Conservation (phyloP, 768 basidiomycete species). For the Naganishia friedmannii region DNA sequence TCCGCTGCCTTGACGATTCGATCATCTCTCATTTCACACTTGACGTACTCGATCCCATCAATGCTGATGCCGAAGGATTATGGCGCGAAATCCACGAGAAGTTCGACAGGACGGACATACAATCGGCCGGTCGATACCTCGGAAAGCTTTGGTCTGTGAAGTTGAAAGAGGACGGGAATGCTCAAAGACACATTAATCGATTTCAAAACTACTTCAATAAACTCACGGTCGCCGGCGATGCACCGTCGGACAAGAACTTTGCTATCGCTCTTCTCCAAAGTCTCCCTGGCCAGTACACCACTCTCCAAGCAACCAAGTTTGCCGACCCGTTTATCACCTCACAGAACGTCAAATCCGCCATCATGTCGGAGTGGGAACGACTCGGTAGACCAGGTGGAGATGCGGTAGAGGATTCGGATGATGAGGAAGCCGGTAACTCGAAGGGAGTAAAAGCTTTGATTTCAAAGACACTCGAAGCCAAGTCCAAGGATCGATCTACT, state of each 20-base stretch:
- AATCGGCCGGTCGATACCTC: background rate
- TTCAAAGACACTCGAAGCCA: background rate
- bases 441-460: background rate
- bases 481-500: too few relatives aligned
- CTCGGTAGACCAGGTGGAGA: background rate
- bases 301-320: background rate
- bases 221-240: background rate
- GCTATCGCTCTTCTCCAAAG: background rate
- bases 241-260: background rate
- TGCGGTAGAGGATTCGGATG: too few relatives aligned
- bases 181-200: background rate
- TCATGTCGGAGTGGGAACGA: background rate
- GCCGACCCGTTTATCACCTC: background rate
- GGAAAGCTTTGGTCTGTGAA: background rate
- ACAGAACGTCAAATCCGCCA: background rate
- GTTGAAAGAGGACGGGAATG: background rate
- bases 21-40: background rate
- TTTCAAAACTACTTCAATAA: background rate
- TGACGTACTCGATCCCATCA: background rate
- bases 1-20: background rate
- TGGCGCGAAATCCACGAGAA: background rate
- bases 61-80: background rate
- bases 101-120: background rate
- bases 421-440: too few relatives aligned
- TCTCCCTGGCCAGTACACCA: background rate